These are phyloP conservation scores for Nephelium lappaceum DNA, from an alignment of 345 rosid genomes.

Conservation along the genomic window DNA sequence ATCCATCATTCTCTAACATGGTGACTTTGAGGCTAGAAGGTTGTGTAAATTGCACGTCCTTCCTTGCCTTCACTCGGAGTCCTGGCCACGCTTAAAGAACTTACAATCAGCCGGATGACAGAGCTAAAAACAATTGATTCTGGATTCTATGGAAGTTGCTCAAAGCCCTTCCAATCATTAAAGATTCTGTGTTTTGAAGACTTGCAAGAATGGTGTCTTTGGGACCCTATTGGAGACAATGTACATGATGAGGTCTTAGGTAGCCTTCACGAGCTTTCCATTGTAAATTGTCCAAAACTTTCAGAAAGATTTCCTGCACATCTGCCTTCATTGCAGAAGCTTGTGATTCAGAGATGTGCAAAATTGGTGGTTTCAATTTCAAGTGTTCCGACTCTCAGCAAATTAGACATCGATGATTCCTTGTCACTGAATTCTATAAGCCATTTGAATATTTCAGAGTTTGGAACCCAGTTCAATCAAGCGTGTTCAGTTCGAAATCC, in stretches of 20 bases:
- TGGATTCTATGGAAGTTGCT: background rate
- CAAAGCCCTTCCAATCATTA: background rate
- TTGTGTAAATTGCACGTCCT: no score
- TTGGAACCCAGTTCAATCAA: no score
- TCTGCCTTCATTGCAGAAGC: no score
- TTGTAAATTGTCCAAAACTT: background rate
- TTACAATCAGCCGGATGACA: no score
- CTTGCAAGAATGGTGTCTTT: background rate
- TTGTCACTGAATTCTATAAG: background rate
- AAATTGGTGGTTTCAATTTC: background rate
- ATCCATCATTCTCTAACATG: no score
- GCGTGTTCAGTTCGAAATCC: background rate
- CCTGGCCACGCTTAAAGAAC: no score
- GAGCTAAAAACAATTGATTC: background rate
- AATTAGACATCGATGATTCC: background rate
- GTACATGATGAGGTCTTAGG: background rate
- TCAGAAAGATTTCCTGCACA: no score
- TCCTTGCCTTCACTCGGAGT: no score
- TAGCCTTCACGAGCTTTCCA: background rate
- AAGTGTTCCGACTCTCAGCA: background rate
- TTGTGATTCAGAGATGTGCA: background rate
- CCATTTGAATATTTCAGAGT: background rate
- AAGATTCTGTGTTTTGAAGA: background rate
- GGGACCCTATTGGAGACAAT: background rate
- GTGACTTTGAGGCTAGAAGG: no score